These are phyloP conservation scores for Pseudocohnilembus persalinus DNA, from an alignment of 169 alveolate species.

Conservation along the genomic window DNA sequence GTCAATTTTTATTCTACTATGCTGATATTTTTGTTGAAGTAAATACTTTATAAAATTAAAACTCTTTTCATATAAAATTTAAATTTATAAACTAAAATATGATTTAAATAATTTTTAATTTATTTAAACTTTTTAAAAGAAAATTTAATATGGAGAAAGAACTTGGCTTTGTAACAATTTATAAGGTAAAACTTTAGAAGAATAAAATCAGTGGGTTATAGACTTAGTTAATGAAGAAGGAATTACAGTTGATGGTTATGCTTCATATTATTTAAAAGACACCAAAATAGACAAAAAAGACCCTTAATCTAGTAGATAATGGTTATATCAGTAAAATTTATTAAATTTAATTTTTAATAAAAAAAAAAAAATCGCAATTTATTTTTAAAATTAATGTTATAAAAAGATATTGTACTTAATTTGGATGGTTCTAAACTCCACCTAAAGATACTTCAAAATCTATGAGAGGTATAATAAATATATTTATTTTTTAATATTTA, in stretches of 20 bases:
- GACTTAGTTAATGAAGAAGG: not conserved
- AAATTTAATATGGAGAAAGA: slow-evolving; percentile 6
- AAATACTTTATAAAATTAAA: no score
- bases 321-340: not conserved
- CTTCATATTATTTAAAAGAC: not conserved
- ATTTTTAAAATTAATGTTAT: no score
- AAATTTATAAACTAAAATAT: no score
- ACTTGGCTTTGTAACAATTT: slow-evolving; percentile 8
- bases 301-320: not conserved
- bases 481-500: no score
- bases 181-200: not conserved
- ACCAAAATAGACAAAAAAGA: not conserved
- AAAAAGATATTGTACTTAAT: slow-evolving; percentile 11
- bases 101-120: not conserved
- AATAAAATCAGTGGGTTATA: not conserved
- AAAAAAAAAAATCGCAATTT: not conserved
- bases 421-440: slow-evolving; percentile 8
- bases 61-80: no score
- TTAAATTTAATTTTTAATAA: no score
- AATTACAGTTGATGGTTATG: not conserved
- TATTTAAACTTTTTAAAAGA: not conserved
- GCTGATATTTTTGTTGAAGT: slow-evolving; percentile 16
- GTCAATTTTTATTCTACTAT: slow-evolving; percentile 8
- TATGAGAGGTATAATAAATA: not conserved
- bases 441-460: not conserved